Percentiles rank a stretch among this genome's conserved stretches.
These are phyloP conservation scores for Calonectria multiphialidica DNA, from an alignment of 2,329 filamentous ascomycete genomes.

Conservation along the genomic window DNA sequence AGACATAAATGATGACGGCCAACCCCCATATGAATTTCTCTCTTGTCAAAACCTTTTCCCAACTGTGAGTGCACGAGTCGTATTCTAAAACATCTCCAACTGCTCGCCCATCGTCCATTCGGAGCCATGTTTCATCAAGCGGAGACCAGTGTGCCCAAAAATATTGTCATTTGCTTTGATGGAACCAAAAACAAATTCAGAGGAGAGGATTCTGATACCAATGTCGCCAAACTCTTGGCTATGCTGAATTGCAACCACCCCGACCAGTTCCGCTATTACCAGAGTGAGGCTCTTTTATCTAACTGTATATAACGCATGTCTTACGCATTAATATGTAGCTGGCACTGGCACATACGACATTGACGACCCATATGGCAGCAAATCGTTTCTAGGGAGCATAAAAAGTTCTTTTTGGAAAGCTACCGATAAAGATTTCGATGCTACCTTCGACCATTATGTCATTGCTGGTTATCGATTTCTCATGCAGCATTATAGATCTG, in stretches of 20 bases:
- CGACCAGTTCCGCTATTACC: background rate
- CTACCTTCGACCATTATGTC: background rate
- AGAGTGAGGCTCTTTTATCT: background rate
- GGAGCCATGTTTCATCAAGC: too few species aligned
- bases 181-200: background rate
- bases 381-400: background rate
- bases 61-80: too few species aligned
- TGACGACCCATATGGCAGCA: background rate
- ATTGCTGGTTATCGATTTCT: background rate
- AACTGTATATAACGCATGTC: background rate
- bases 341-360: background rate
- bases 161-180: background rate
- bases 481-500: background rate
- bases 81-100: too few species aligned
- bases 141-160: background rate
- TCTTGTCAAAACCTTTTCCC: too few species aligned
- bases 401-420: background rate
- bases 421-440: background rate
- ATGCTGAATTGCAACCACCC: background rate
- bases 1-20: too few species aligned
- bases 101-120: too few species aligned
- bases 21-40: too few species aligned
- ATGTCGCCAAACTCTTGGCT: background rate
- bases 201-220: background rate
- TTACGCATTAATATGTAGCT: background rate